Evolutionary conservation across 1,139 yeast genomes (phyloP).

Genomic region (Hansenula lynferdii): DNA sequence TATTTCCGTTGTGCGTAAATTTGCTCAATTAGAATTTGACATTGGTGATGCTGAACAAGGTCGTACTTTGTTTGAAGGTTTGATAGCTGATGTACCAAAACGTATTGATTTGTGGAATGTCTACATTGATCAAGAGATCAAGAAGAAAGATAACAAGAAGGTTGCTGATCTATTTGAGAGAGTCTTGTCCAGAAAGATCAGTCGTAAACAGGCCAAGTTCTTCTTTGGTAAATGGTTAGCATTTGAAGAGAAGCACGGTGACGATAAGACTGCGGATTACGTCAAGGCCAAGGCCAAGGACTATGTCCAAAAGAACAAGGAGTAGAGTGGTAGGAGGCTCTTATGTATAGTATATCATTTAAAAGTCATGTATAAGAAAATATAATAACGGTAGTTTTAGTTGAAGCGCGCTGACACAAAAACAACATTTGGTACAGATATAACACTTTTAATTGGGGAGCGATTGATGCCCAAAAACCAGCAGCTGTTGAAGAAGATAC

Average conservation of each 20-base stretch:
- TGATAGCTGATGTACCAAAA: conserved; percentile 85
- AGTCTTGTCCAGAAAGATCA: conserved; percentile 59
- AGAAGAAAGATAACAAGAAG: conserved; percentile 52
- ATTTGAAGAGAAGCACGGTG: conserved; percentile 67
- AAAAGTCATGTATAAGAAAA: no score
- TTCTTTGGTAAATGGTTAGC: conserved; percentile 91
- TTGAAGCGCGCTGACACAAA: not conserved
- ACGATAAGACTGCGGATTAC: conserved; percentile 68
- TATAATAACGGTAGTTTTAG: not conserved
- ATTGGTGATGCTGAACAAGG: conserved; percentile 94
- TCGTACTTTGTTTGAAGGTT: conserved; percentile 89
- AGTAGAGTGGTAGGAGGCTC: not conserved
- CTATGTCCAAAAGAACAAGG: conserved; percentile 38
- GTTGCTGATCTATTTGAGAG: conserved; percentile 82
- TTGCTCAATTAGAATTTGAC: conserved; percentile 82
- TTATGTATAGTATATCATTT: not conserved
- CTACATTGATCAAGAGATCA: conserved; percentile 89
- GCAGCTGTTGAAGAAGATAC: no score
- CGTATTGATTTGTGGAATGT: conserved; percentile 94
- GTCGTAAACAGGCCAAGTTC: conserved; percentile 92
- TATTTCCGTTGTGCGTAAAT: conserved; percentile 77
- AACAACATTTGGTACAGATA: not conserved
- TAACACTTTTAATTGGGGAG: no score
- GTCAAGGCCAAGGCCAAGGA: conserved; percentile 92
- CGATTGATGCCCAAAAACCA: no score